Evolutionary conservation across 164 flowering plant genomes (phyloP).

Genomic region (Annona cherimola): DNA sequence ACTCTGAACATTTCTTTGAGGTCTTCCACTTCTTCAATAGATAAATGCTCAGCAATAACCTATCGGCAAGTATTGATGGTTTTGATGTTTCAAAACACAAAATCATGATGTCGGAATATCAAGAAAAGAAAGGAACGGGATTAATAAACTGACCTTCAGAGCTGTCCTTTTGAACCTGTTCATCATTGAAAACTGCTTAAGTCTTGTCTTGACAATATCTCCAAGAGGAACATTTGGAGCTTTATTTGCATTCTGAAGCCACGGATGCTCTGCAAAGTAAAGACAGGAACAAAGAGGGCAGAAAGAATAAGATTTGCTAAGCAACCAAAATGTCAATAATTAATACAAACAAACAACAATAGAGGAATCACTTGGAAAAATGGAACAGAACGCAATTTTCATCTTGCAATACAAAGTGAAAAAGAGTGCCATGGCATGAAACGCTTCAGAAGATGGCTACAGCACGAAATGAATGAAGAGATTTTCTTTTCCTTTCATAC

Average conservation of each 20-base stretch:
- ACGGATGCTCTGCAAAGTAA: slow-evolving; percentile 64
- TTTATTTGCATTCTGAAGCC: slow-evolving; percentile 89
- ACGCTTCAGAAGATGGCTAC: too few species aligned
- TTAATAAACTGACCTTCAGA: slow-evolving; percentile 53
- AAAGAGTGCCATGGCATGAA: too few species aligned
- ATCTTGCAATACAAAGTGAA: neutral
- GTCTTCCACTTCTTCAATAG: slow-evolving; percentile 77
- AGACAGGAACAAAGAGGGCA: neutral
- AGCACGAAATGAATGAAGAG: too few species aligned
- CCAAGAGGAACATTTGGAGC: slow-evolving; percentile 94
- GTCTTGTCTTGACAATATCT: slow-evolving; percentile 84
- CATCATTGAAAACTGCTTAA: slow-evolving; percentile 92
- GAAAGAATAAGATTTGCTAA: neutral
- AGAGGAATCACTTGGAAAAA: neutral
- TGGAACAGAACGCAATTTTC: neutral
- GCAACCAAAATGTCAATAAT: neutral
- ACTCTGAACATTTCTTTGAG: slow-evolving; percentile 74
- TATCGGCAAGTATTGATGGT: slow-evolving; percentile 15
- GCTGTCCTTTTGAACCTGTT: slow-evolving; percentile 92
- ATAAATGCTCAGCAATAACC: slow-evolving; percentile 90
- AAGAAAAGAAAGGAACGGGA: neutral
- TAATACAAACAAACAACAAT: neutral
- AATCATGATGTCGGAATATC: slow-evolving; percentile 3
- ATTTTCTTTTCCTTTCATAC: too few species aligned
- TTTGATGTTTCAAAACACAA: neutral